Base-by-base conservation (phyloP, 345 rosid species). In the Lumnitzera littorea region DNA sequence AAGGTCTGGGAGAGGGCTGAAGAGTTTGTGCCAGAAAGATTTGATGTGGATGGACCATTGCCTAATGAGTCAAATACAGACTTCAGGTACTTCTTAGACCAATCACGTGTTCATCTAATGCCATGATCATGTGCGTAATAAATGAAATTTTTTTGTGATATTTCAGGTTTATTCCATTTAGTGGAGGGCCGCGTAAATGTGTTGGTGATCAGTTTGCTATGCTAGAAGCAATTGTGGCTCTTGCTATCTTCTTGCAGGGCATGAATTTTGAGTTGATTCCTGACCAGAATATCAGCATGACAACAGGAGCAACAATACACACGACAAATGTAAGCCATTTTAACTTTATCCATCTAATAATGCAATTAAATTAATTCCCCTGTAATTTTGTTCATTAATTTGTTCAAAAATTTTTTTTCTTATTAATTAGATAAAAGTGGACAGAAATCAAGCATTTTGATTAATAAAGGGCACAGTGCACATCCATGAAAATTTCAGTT, bases 1-100 rank as follows among this genome's bases (percentile, higher is more conserved):
- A 66, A 92, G 98, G 91, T 92, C 23, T 92, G 98, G 98, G 96
- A 92, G 57, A 84, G 83, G 58, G 91, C 98, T 11, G 95, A 89
- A 46, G 96, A 89, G 50, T 92, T 92, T 71, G 61, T 80, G 57
- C 98, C 98, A 0, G 96, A 84, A 62, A 76, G 98, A 66, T 92
- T 92, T 29, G 82, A 82, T 76, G 56, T 79, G 68, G 91, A 87
- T 65, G 84, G 94, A 23, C 77, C 94, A 9, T 63, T 92, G 15
- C 98, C 98, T 57, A 92, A 89, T 17, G 98, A 92, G 82, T 65
- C 89, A 67, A 92, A 89, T 77, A 89, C 96, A 0, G 89, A 92
- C 72, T 89, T 87, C 80, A 89, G 87, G 98, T 91, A 60, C 69
- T 23, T 13, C 46, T 57, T 70, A 36, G 43, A 4, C 7, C 5